phyloP scores from a whole-genome alignment of 2,329 filamentous ascomycete species.

The Calonectria pauciramosa region DNA sequence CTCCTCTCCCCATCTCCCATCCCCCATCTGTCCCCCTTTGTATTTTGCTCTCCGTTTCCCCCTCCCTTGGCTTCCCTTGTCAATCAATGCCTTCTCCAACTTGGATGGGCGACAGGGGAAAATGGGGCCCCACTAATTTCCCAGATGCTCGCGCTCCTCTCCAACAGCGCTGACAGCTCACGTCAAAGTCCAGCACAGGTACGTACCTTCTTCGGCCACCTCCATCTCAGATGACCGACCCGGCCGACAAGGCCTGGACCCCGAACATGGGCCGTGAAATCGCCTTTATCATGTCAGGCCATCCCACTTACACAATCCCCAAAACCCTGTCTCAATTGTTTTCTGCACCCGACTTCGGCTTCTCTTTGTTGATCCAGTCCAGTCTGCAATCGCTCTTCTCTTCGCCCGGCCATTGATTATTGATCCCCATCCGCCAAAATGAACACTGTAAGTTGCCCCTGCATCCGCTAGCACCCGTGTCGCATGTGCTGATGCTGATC shows the following conservation, averaged over 20 bases:
- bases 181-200: slow-evolving; percentile 8
- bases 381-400: slow-evolving; percentile 21
- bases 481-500: slow-evolving; percentile 39
- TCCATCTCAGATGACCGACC: slow-evolving; percentile 34
- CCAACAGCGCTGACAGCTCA: neutral
- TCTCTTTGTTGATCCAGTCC: slow-evolving; percentile 10
- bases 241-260: slow-evolving; percentile 38
- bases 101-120: neutral
- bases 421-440: slow-evolving; percentile 52
- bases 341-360: slow-evolving; percentile 33
- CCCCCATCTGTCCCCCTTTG: neutral
- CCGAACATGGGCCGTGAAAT: slow-evolving; percentile 35
- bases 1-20: neutral
- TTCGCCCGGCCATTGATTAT: slow-evolving; percentile 11
- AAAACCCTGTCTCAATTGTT: slow-evolving; percentile 41
- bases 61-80: neutral
- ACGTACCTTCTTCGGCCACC: slow-evolving; percentile 34
- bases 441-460: slow-evolving; percentile 65
- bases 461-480: slow-evolving; percentile 4
- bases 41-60: neutral
- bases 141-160: neutral
- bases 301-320: slow-evolving; percentile 44
- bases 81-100: slow-evolving; percentile 12
- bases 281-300: slow-evolving; percentile 44
- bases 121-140: slow-evolving; percentile 15